Conservation (phyloP, 2,329 filamentous ascomycete species). For the Exophiala oligosperma region DNA sequence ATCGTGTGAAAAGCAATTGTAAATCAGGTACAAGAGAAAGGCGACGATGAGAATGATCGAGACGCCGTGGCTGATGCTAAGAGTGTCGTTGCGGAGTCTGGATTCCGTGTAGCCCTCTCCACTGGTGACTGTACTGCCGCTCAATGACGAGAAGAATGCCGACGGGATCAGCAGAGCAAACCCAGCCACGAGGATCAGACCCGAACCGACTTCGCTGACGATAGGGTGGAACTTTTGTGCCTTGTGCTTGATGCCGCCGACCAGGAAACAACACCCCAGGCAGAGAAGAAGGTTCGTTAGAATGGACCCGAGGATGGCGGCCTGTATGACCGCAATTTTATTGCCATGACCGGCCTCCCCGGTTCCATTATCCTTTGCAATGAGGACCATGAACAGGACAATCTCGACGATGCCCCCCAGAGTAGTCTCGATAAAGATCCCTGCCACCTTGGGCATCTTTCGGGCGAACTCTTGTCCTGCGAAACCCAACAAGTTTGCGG, state of each 20-base stretch:
- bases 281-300: conserved; percentile 80
- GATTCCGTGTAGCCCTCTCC: conserved; percentile 34
- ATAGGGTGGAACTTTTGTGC: conserved; percentile 72
- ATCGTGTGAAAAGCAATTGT: conserved; percentile 76
- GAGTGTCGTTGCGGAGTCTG: conserved; percentile 53
- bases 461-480: conserved; percentile 69
- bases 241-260: conserved; percentile 67
- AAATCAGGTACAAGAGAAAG: conserved; percentile 67
- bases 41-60: conserved; percentile 69
- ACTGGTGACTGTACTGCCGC: conserved; percentile 50
- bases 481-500: conserved; percentile 74
- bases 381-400: conserved; percentile 76
- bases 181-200: conserved; percentile 74
- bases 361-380: conserved; percentile 49
- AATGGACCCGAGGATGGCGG: conserved; percentile 80
- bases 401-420: conserved; percentile 78
- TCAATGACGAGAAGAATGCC: conserved; percentile 48
- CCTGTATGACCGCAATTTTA: conserved; percentile 69
- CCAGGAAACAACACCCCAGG: conserved; percentile 76
- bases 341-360: conserved; percentile 34
- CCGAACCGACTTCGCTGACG: conserved; percentile 76
- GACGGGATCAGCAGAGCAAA: conserved; percentile 50
- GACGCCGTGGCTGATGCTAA: conserved; percentile 69
- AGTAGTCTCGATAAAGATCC: conserved; percentile 51
- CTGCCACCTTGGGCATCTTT: conserved; percentile 71